Percentiles rank a stretch among this genome's conserved stretches.
phyloP scores from a whole-genome alignment of 2,329 filamentous ascomycete genomes.

The Sporothrix brunneoviolacea region DNA sequence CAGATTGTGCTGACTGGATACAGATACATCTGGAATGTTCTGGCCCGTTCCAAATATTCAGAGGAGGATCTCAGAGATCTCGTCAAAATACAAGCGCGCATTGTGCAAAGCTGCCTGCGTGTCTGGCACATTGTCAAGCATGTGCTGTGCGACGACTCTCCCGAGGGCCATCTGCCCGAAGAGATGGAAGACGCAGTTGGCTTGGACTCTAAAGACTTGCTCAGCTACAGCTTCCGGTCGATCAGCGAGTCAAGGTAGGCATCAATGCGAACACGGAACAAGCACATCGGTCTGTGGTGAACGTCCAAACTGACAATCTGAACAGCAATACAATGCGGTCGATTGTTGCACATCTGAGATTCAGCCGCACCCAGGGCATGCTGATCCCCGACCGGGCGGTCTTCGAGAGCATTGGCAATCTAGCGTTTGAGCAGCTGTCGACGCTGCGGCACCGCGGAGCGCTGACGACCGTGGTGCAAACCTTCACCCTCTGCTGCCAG shows the following conservation, averaged over 20 bases:
- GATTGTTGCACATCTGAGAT: slow-evolving; percentile 49
- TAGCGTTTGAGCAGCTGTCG: slow-evolving; percentile 77
- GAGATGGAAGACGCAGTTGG: slow-evolving; percentile 66
- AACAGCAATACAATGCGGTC: slow-evolving; percentile 63
- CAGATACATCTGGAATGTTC: slow-evolving; percentile 48
- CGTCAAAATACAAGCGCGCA: slow-evolving; percentile 41
- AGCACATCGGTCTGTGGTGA: no score
- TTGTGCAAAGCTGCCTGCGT: slow-evolving; percentile 55
- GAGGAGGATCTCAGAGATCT: slow-evolving; percentile 31
- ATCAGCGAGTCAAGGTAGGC: slow-evolving; percentile 84
- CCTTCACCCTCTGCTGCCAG: slow-evolving; percentile 75
- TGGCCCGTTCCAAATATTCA: slow-evolving; percentile 35
- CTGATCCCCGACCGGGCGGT: slow-evolving; percentile 46
- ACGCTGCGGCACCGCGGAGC: slow-evolving; percentile 84
- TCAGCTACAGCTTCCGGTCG: slow-evolving; percentile 92
- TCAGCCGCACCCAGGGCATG: slow-evolving; percentile 35
- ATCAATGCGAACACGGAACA: neutral
- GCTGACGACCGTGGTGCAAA: slow-evolving; percentile 86
- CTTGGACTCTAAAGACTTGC: slow-evolving; percentile 75
- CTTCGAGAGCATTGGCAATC: slow-evolving; percentile 60
- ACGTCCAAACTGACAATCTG: slow-evolving; percentile 17
- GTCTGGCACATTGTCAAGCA: slow-evolving; percentile 72
- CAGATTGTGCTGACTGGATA: neutral
- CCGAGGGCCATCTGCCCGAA: slow-evolving; percentile 77
- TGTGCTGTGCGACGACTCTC: slow-evolving; percentile 86